Evolutionary conservation across 495 filamentous ascomycete species (phyloP), one percentile per base, ranked within the genome.

Genomic region (Elaphomyces granulatus): DNA sequence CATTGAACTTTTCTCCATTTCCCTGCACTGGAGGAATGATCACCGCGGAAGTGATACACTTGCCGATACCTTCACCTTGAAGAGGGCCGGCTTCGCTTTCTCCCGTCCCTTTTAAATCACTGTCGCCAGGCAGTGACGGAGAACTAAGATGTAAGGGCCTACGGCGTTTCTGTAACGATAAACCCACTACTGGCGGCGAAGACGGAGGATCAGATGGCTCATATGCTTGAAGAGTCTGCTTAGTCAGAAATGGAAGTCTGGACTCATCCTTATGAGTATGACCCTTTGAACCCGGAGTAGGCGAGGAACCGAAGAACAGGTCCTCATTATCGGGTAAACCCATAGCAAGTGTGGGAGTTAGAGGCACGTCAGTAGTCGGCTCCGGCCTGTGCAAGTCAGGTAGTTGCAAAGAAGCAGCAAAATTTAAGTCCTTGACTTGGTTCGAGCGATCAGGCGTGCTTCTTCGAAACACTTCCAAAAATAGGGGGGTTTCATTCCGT

Each of bases 221-320:
- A 3, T 34, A 18, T 40, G 46, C 44, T 10, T 44, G 38, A 14
- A 52, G 26, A 14, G 45, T 44, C 7, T 51, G 47, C n/a, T n/a
- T n/a, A 15, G 48, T 21, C 16, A 43, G 20, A 16, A 53, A 40
- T 12, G 50, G 42, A 8, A 48, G 17, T 15, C 41, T 36, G 12
- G 43, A 28, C 18, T 54, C 44, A 1, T 49, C 46, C 12, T 43
- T 50, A 9, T 55, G 43, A 4, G 54, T 53, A 39, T 53, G 55
- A 18, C 58, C 55, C 44, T 61, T 60, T 50, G 75, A 55, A 53
- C 63, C 49, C 6, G 84, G 83, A 0, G 85, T 92, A 1, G 86
- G 86, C 7, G 86, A 90, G n/a, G 82, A 92, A 2, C 73, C 74
- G 32, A 88, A 64, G 47, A 74, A 83, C 12, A 74, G 70, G 54